Conservation (phyloP, 441 rosid species). For the Rhodomyrtus psidioides region DNA sequence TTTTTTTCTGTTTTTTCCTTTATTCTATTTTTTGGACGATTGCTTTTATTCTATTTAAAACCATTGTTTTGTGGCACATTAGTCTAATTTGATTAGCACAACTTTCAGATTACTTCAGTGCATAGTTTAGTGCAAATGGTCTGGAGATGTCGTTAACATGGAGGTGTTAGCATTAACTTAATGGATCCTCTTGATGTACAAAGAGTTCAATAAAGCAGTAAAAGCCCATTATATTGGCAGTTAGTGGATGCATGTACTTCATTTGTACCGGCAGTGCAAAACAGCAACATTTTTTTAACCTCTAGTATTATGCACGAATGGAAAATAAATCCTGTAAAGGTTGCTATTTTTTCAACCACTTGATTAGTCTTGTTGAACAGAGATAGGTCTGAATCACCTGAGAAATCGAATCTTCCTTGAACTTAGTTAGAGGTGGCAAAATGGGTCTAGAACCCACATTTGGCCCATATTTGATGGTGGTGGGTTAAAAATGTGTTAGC, state of each 20-base stretch:
- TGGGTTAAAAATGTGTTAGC: too few species aligned
- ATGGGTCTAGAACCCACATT: too few species aligned
- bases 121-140: not conserved
- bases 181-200: not conserved
- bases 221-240: not conserved
- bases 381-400: not conserved
- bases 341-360: not conserved
- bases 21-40: not conserved
- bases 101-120: not conserved
- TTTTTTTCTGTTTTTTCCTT: not conserved
- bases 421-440: too few species aligned
- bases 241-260: not conserved
- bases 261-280: not conserved
- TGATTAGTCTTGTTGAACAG: not conserved
- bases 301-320: not conserved
- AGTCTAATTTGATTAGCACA: not conserved
- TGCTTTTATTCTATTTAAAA: not conserved
- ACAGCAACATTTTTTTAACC: not conserved
- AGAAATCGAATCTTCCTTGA: not conserved
- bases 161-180: not conserved
- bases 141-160: not conserved
- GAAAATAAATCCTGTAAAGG: not conserved
- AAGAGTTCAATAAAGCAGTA: not conserved
- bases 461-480: too few species aligned
- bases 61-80: not conserved